Evolutionary conservation across 164 flowering plant species (phyloP), one percentile per base, ranked within the genome.

Genomic region (Liriodendron chinense): DNA sequence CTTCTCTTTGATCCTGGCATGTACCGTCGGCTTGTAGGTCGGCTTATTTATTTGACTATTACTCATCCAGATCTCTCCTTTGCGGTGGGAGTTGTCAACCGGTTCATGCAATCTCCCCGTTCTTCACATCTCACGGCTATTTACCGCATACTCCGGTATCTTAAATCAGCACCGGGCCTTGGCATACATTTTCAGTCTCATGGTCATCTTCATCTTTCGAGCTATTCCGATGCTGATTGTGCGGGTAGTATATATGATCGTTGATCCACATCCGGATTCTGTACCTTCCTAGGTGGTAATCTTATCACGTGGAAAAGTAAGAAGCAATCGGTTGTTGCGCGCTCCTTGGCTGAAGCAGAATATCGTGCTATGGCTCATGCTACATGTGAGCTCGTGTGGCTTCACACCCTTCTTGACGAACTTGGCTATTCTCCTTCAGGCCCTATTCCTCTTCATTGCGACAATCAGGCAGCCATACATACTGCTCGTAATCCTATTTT

Each of bases 31-130:
- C 21, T 74, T 23, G 76, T 65, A 47, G 70, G 76, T 1, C 20
- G 14, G 2, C 16, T 65, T 1, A 72, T 72, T 56, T 56, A 61
- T 28, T n/a, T 72, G 2, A 72, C 49, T 26, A 22, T 59, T 7
- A 65, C 62, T 43, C 34, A 62, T 5, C 70, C 47, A 9, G 0
- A 74, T 43, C 22, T 74, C n/a, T 28, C 61, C n/a, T 74, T 12
- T 65, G 61, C 6, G 1, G 70, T 74, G 1, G 14, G 70, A 0
- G 20, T 74, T 7, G 76, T 65, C 3, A 64, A 20, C 28, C 56
- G 12, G 2, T 74, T 62, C 53, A 72, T 72, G 75, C 68, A 72
- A 61, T 56, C 50, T 59, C 75, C 75, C 1, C 53, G 57, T 0
- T 62, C 22, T 9, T n/a, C 47, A 3, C 66, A 63, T 63, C 21